Percentiles rank a stretch among this genome's conserved stretches.
phyloP scores from a whole-genome alignment of 805 yeast genomes.

The Ogataea trehaloabstinens region DNA sequence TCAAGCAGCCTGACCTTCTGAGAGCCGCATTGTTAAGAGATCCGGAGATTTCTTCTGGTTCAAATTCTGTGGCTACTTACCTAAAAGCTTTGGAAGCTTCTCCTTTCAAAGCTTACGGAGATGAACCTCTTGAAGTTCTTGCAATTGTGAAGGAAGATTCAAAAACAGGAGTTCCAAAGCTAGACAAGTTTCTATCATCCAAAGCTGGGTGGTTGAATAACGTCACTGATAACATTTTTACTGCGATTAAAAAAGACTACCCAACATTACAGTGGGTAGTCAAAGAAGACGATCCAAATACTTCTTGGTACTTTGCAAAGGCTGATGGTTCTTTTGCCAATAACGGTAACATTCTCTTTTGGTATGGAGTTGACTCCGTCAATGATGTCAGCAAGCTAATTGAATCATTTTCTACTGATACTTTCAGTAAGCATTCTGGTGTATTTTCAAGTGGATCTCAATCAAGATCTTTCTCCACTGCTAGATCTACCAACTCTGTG shows the following conservation, averaged over 20 bases:
- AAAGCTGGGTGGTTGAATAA: constrained; percentile 96
- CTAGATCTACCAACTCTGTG: constrained; percentile 5
- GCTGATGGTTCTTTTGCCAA: constrained; percentile 93
- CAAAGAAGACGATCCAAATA: constrained; percentile 84
- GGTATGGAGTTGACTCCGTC: constrained; percentile 83
- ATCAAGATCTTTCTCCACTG: constrained; percentile 27
- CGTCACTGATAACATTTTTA: constrained; percentile 92
- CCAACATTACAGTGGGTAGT: constrained; percentile 81
- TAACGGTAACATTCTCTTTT: constrained; percentile 85
- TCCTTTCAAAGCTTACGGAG: constrained; percentile 79
- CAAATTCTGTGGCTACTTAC: constrained; percentile 76
- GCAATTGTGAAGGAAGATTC: constrained; percentile 69
- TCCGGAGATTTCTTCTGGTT: constrained; percentile 67
- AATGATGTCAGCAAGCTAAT: constrained; percentile 63
- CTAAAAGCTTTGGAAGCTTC: constrained; percentile 64
- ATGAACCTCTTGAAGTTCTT: constrained; percentile 92
- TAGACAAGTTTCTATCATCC: constrained; percentile 85
- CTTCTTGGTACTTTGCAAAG: constrained; percentile 87
- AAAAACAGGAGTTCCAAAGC: constrained; percentile 50
- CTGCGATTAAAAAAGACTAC: constrained; percentile 73
- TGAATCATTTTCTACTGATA: constrained; percentile 44
- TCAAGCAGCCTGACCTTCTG: constrained; percentile 70
- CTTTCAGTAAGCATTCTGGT: constrained; percentile 44
- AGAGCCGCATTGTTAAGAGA: constrained; percentile 77
- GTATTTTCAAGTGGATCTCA: constrained; percentile 48